Evolutionary conservation across 2,329 filamentous ascomycete species (phyloP).

Genomic region (Elsinoe australis): DNA sequence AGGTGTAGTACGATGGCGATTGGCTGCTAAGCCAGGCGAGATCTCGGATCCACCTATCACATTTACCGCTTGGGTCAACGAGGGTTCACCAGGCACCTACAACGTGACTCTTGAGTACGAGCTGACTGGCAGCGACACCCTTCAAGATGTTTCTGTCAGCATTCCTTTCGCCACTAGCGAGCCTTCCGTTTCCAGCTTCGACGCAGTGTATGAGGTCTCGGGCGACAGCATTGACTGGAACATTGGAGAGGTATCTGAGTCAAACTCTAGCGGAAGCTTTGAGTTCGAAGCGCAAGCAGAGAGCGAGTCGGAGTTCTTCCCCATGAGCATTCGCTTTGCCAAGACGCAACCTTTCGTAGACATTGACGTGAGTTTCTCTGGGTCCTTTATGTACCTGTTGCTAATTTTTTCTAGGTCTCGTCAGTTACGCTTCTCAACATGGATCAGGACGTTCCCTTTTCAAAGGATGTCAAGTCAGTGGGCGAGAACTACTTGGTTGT

Average conservation of each 20-base stretch:
- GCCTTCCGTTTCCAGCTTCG: constrained; percentile 83
- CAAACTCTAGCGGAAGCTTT: constrained; percentile 77
- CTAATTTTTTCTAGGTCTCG: constrained; percentile 48
- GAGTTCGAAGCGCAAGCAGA: constrained; percentile 88
- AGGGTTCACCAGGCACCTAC: constrained; percentile 68
- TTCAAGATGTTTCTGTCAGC: constrained; percentile 77
- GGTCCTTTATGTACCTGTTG: not conserved
- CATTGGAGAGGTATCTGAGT: constrained; percentile 75
- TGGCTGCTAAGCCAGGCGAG: constrained; percentile 72
- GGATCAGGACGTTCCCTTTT: constrained; percentile 72
- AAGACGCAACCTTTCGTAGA: constrained; percentile 83
- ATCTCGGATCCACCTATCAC: constrained; percentile 78
- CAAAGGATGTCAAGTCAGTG: constrained; percentile 69
- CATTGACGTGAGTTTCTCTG: constrained; percentile 67
- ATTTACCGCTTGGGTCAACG: constrained; percentile 97
- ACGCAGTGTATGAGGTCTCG: constrained; percentile 87
- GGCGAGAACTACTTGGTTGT: constrained; percentile 72
- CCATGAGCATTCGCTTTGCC: constrained; percentile 84
- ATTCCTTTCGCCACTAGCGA: constrained; percentile 83
- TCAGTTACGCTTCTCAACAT: constrained; percentile 65
- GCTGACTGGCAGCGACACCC: constrained; percentile 66
- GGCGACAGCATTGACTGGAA: constrained; percentile 93
- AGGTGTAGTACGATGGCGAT: constrained; percentile 87
- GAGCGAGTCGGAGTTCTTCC: constrained; percentile 94
- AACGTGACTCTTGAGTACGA: constrained; percentile 96